These are phyloP conservation scores for Margaritispora aquatica DNA, from an alignment of 495 filamentous ascomycete species.

Conservation along the genomic window DNA sequence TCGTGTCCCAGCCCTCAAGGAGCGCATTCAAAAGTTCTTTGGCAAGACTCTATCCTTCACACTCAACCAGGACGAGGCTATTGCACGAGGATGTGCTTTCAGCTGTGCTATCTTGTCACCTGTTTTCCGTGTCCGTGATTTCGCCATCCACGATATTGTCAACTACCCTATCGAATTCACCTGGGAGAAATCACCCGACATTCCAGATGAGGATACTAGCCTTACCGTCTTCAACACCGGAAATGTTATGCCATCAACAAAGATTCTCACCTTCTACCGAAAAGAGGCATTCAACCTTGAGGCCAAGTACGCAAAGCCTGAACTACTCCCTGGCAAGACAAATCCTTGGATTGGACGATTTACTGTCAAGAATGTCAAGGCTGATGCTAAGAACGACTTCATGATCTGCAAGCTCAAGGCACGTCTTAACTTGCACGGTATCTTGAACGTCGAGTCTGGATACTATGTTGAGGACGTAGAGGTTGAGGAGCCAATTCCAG, in stretches of 20 bases:
- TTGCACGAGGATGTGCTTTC: constrained; percentile 94
- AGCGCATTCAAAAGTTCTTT: constrained; percentile 84
- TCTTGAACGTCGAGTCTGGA: constrained; percentile 92
- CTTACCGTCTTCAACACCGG: constrained; percentile 96
- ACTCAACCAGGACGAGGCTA: constrained; percentile 96
- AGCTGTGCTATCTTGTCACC: constrained; percentile 97
- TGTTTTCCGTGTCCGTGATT: constrained; percentile 97
- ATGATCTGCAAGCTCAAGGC: constrained; percentile 99
- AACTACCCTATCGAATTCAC: constrained; percentile 99
- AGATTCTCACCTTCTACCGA: constrained; percentile 99
- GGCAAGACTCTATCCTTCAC: constrained; percentile 90
- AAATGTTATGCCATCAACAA: constrained; percentile 96
- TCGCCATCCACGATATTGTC: constrained; percentile 93
- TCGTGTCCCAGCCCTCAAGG: constrained; percentile 90
- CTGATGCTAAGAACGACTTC: constrained; percentile 82
- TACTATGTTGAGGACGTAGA: constrained; percentile 99
- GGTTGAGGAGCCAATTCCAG: constrained; percentile 85
- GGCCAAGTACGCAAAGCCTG: constrained; percentile 84
- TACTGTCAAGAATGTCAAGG: constrained; percentile 85
- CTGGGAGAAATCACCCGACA: constrained; percentile 98
- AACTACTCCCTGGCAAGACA: constrained; percentile 82
- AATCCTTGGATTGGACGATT: constrained; percentile 95
- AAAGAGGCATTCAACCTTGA: constrained; percentile 97
- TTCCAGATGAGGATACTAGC: constrained; percentile 97
- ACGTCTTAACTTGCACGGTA: constrained; percentile 90